Evolutionary conservation across 2,329 filamentous ascomycete genomes (phyloP), one percentile per base, ranked within the genome.

Genomic region (Talaromyces sp.): DNA sequence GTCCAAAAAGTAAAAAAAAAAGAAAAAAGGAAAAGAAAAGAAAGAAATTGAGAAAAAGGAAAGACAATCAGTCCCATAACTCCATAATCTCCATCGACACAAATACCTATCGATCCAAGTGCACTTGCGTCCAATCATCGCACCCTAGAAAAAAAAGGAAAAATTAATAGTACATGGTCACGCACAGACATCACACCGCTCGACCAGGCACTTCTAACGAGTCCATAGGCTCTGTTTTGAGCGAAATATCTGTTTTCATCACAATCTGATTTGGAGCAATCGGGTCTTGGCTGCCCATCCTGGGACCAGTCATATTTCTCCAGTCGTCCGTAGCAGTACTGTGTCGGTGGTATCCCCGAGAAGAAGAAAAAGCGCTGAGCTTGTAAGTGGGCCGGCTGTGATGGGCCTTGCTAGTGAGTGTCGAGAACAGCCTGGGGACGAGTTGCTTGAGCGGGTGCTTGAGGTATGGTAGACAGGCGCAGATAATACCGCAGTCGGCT

Each of bases 391-490:
- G 56, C 38, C 60, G 48, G 48, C 58, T 64, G 55, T 32, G 60
- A 26, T 24, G 62, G 27, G 50, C 24, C 10, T 35, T 63, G 58
- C 51, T 59, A 29, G 54, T 58, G 27, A 61, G 54, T 6, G 64
- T 65, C 10, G 64, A 63, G 52, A 67, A 66, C 12, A 67, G 52
- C 26, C 57, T 61, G 35, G 65, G 65, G 48, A 67, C 63, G 17
- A 63, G 32, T 26, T 60, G 60, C 50, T 63, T 63, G 50, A 68
- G 31, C 3, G 65, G 64, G 32, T 65, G 63, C 53, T 66, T 66
- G 48, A 68, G 59, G 12, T 65, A 64, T n/a, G 65, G 65, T 14
- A 68, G 51, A 57, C 65, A 67, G 32, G 65, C 57, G 58, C 66
- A 65, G 58, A 68, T 67, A 55, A 65, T 65, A 19, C 65, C 65